A percentile compares a stretch with the other conserved stretches of the same genome.
phyloP scores from a whole-genome alignment of 2,329 filamentous ascomycete genomes.

The Penicillium rolfsii region DNA sequence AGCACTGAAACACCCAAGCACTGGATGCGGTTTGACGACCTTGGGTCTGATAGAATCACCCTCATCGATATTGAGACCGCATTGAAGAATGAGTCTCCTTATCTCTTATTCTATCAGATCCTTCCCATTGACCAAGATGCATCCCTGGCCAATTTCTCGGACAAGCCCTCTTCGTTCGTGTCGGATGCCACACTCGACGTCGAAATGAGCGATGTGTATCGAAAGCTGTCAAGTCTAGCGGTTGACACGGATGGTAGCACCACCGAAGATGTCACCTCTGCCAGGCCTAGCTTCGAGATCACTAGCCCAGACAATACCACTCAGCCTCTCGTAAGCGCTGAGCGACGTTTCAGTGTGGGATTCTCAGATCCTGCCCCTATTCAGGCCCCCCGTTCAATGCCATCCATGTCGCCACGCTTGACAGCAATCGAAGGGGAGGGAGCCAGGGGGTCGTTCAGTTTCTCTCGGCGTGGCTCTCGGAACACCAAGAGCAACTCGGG shows the following conservation, averaged over 20 bases:
- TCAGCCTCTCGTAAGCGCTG: not conserved
- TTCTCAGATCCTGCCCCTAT: slow-evolving; percentile 31
- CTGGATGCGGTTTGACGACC: slow-evolving; percentile 93
- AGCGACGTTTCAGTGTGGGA: slow-evolving; percentile 33
- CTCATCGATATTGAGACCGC: slow-evolving; percentile 78
- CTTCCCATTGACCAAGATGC: slow-evolving; percentile 77
- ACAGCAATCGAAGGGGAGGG: slow-evolving; percentile 31
- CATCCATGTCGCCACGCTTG: slow-evolving; percentile 33
- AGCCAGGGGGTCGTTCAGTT: slow-evolving; percentile 26
- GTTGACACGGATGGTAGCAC: slow-evolving; percentile 26
- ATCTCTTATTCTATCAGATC: slow-evolving; percentile 93
- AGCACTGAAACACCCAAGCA: slow-evolving; percentile 68
- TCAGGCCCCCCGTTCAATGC: slow-evolving; percentile 27
- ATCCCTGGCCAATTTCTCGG: slow-evolving; percentile 38
- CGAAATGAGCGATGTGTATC: slow-evolving; percentile 25
- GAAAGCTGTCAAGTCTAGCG: slow-evolving; percentile 24
- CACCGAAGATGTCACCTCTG: slow-evolving; percentile 31
- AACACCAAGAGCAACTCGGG: slow-evolving; percentile 37
- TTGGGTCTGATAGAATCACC: slow-evolving; percentile 71
- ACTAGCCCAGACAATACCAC: slow-evolving; percentile 33
- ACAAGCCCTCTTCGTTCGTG: slow-evolving; percentile 38
- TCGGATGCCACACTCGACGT: slow-evolving; percentile 32
- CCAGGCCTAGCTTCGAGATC: slow-evolving; percentile 45
- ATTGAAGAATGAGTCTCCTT: slow-evolving; percentile 84
- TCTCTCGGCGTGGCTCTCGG: slow-evolving; percentile 37